Evolutionary conservation across 805 yeast species (phyloP), one percentile per base, ranked within the genome.

Genomic region (Osmozyma mogii): DNA sequence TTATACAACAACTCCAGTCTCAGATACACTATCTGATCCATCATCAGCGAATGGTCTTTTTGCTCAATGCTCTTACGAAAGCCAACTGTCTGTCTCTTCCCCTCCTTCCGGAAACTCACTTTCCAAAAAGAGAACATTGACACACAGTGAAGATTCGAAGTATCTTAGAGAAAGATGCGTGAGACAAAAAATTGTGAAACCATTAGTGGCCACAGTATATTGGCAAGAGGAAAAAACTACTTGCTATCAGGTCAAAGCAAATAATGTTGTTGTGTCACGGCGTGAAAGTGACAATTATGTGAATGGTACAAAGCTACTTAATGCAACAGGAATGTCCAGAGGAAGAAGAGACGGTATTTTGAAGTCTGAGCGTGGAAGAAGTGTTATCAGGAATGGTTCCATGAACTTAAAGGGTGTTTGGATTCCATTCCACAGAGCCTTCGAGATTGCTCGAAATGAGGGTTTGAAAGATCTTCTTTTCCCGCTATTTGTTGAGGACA

Each of bases 381-480:
- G 26, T 12, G 61, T 59, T 4, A 51, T 56, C 9, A 55, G 56
- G 37, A 50, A 50, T 5, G 67, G 67, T 0, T 43, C 61, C 4
- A 60, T 60, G 65, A 54, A 55, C 30, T 40, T 60, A 29, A 60
- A 60, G 32, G 67, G 67, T 6, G 61, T 60, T 1, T 60, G 67
- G 67, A 49, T 60, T 11, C 66, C 66, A 1, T 53, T 58, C 34
- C 60, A 54, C 3, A 40, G 64, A 24, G 66, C 66, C 1, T 43
- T 39, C 19, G 66, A 60, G 37, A 49, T 59, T 30, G 65, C 66
- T 6, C 36, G 66, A 17, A 60, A 60, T 38, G 64, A 59, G 38
- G 66, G 65, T 0, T 44, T 60, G 8, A 59, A 54, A 24, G 44
- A 40, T 4, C 24, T 50, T 5, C 45, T 60, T 25, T 52, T 46